Conservation (phyloP, 306 rosid species). For the Psophocarpus tetragonolobus region DNA sequence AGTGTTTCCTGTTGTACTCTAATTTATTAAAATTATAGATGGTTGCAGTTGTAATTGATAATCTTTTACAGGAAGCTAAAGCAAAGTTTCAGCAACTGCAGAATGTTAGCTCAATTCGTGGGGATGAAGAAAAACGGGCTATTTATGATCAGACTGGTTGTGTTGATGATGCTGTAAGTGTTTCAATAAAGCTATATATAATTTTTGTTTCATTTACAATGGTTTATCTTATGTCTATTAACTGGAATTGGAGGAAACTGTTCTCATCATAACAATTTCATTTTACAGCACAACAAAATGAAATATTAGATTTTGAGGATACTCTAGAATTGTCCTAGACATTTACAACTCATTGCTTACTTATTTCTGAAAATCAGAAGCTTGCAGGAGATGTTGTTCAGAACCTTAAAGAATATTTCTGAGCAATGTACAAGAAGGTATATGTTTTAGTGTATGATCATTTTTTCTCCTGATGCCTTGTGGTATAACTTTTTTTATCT, state of each 20-base stretch:
- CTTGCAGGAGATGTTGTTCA: constrained; percentile 75
- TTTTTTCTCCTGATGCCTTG: neutral
- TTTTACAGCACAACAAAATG: neutral
- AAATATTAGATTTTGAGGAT: constrained; percentile 16
- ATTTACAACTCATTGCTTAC: neutral
- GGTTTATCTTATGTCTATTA: neutral
- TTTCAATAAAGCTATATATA: neutral
- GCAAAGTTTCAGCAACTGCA: constrained; percentile 84
- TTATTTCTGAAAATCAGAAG: constrained; percentile 54
- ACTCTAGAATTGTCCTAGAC: constrained; percentile 9
- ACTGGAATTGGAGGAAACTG: neutral
- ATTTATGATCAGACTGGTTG: constrained; percentile 79
- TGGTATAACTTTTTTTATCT: neutral
- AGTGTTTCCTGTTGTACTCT: neutral
- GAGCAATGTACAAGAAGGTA: constrained; percentile 70
- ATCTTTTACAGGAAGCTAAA: constrained; percentile 62
- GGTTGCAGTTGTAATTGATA: neutral
- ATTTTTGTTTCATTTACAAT: neutral
- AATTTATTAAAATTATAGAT: neutral
- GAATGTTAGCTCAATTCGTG: constrained; percentile 71
- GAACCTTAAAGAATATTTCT: constrained; percentile 62
- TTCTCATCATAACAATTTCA: neutral
- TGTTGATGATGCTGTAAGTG: constrained; percentile 70
- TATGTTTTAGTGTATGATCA: neutral
- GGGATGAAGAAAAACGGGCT: constrained; percentile 75